Evolutionary conservation across 495 filamentous ascomycete genomes (phyloP), one percentile per base, ranked within the genome.

Genomic region (Lineolata rhizophorae): DNA sequence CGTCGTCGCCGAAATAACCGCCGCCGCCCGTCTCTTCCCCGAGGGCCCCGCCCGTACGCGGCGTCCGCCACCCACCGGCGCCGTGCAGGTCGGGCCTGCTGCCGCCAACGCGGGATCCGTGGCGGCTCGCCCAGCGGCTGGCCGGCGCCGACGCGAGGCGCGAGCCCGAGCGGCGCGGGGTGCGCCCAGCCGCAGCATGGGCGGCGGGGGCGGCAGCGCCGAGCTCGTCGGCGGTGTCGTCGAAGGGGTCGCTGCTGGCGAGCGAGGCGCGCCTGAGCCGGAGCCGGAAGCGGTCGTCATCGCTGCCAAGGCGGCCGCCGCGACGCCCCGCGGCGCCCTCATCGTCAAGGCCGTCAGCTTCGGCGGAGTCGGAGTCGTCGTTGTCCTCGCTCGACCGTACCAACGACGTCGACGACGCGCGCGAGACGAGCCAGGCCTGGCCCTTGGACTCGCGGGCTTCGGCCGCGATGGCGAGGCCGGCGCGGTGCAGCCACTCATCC

Each of bases 401-500:
- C 12, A 54, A 27, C 18, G 45, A 44, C 4, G 53, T 51, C 9
- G 45, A 48, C 12, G 43, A 48, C 18, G 42, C 43, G 13, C 49
- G 36, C 31, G 44, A 35, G n/a, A 50, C 44, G 0, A 53, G 41
- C 51, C 51, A 56, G 11, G 44, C 40, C 41, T 54, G 51, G 8
- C 53, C 53, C 32, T 56, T 56, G 13, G 38, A 37, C 33, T 54
- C 51, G 26, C 51, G 37, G 24, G 47, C 39, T 24, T 47, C 36
- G 18, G 38, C 37, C 11, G 49, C 45, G 14, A 52, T 52, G 1
- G 42, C 43, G 8, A 51, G 43, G 11, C 51, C 43, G 0, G 52
- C 49, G 15, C 51, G 45, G 13, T 46, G 40, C 14, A 56, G 34
- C 53, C 53, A 56, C 30, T 51, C 47, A 28, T 50, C 49, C n/a